These are phyloP conservation scores for Wickerhamiella kazuoi DNA, from an alignment of 805 yeast species.

Conservation along the genomic window DNA sequence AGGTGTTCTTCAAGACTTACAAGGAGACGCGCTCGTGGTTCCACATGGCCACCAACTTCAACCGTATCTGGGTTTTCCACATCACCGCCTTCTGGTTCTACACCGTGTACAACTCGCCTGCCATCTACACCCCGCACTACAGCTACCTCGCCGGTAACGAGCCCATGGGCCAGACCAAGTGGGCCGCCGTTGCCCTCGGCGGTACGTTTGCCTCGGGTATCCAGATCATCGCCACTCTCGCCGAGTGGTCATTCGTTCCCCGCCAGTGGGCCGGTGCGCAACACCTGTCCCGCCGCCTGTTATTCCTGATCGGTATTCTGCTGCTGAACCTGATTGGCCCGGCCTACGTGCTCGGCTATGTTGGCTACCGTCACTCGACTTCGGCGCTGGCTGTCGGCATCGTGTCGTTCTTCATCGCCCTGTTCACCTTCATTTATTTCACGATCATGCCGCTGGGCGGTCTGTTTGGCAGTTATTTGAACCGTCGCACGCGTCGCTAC, in stretches of 20 bases:
- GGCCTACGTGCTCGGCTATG: constrained; percentile 68
- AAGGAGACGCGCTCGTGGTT: constrained; percentile 95
- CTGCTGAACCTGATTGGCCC: constrained; percentile 68
- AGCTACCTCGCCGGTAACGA: constrained; percentile 64
- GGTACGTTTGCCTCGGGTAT: constrained; percentile 72
- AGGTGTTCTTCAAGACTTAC: constrained; percentile 89
- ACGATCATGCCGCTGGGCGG: constrained; percentile 95
- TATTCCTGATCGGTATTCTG: constrained; percentile 51
- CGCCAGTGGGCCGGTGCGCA: constrained; percentile 99
- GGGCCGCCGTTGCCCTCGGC: constrained; percentile 88
- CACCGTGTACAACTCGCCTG: constrained; percentile 79
- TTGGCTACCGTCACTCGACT: constrained; percentile 39
- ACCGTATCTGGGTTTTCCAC: constrained; percentile 96
- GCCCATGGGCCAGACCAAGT: constrained; percentile 77
- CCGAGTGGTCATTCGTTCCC: constrained; percentile 94
- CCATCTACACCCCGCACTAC: constrained; percentile 75
- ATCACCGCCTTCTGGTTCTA: constrained; percentile 86
- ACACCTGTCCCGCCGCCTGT: constrained; percentile 73
- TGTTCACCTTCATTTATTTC: constrained; percentile 70
- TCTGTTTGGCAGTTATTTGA: constrained; percentile 79
- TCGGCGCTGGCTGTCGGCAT: constrained; percentile 67
- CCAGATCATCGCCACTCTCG: constrained; percentile 71
- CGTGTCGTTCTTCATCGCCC: constrained; percentile 75
- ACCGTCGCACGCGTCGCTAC: constrained; percentile 68
- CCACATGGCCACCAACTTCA: constrained; percentile 85